Percentiles rank a stretch among this genome's conserved stretches.
Conservation (phyloP, 306 rosid genomes). For the Medicago lupulina region DNA sequence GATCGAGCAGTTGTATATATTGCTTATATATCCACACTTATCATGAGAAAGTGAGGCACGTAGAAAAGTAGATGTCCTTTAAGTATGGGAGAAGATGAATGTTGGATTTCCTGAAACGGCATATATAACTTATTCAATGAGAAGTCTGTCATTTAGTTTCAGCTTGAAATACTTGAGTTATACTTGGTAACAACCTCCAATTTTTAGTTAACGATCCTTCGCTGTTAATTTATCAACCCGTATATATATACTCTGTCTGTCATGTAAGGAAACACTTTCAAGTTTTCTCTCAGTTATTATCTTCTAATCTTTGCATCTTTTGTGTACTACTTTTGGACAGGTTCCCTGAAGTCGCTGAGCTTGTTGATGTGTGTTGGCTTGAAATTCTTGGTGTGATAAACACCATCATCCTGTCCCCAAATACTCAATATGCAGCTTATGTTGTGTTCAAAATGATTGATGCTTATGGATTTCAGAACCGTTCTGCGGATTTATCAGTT, state of each 20-base stretch:
- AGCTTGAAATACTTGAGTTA: background rate
- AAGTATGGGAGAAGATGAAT: background rate
- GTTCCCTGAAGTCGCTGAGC: constrained; percentile 73
- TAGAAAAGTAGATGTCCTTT: background rate
- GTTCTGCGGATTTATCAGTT: constrained; percentile 49
- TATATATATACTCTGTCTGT: background rate
- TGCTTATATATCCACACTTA: background rate
- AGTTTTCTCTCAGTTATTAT: background rate
- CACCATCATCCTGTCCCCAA: constrained; percentile 51
- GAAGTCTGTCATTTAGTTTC: background rate
- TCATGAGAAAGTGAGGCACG: background rate
- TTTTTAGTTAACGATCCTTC: background rate
- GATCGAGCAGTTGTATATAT: background rate
- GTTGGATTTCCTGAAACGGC: background rate
- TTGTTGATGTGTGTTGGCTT: constrained; percentile 67
- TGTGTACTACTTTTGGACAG: constrained; percentile 42
- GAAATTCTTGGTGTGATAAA: constrained; percentile 67
- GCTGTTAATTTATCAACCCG: too few species aligned
- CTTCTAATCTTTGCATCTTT: background rate
- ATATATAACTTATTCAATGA: background rate
- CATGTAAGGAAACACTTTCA: background rate
- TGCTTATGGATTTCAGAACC: constrained; percentile 43
- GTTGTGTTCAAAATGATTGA: constrained; percentile 59
- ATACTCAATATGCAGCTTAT: constrained; percentile 61
- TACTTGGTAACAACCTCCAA: background rate